Conservation (phyloP, 2,329 filamentous ascomycete genomes). For the Madurella mycetomatis region DNA sequence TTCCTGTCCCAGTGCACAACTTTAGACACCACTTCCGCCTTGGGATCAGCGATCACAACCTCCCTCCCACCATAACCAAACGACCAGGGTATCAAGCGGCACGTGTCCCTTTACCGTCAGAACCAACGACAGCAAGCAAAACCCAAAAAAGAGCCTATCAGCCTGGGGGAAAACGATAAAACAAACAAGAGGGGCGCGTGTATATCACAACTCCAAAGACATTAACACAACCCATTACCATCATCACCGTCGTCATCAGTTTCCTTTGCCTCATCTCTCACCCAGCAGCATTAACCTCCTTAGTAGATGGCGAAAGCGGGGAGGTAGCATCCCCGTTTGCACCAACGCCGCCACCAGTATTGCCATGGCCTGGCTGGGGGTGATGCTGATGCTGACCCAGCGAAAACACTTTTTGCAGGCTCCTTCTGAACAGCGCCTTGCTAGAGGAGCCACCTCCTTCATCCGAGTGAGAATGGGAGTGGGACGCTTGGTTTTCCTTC, state of each 20-base stretch:
- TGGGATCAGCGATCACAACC: not conserved
- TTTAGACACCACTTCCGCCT: not conserved
- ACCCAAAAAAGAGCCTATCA: not conserved
- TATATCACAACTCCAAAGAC: no score
- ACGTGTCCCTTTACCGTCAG: not conserved
- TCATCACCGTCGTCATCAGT: not conserved
- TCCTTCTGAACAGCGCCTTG: slow-evolving; percentile 35
- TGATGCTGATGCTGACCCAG: slow-evolving; percentile 30
- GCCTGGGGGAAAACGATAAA: not conserved
- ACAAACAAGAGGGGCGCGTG: not conserved
- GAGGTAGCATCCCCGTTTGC: not conserved
- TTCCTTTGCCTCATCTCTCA: not conserved
- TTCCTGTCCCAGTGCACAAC: no score
- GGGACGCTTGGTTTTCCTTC: not conserved
- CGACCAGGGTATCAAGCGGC: slow-evolving; percentile 1
- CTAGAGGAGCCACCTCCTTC: slow-evolving; percentile 13
- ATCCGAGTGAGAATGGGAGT: slow-evolving; percentile 8
- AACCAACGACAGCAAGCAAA: not conserved
- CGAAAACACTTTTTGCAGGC: slow-evolving; percentile 44
- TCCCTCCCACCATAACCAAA: not conserved
- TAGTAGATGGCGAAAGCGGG: not conserved
- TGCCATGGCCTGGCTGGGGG: not conserved
- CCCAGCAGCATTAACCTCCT: slow-evolving; percentile 13
- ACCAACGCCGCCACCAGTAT: not conserved
- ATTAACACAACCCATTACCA: no score